Evolutionary conservation across 2,329 filamentous ascomycete species (phyloP).

Genomic region (Juglanconis oblonga): DNA sequence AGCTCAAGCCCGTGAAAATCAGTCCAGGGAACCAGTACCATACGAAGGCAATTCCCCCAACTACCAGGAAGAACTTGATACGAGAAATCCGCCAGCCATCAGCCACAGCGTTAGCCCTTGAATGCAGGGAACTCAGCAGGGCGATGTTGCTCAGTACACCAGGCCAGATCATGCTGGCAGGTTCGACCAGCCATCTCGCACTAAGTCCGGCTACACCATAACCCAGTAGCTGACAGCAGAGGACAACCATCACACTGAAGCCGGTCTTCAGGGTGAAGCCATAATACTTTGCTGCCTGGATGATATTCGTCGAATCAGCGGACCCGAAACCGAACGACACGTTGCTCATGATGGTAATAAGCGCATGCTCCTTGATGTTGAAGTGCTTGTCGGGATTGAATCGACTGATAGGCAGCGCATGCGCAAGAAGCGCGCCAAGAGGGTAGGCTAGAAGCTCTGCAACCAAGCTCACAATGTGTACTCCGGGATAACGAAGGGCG

Average conservation of each 20-base stretch:
- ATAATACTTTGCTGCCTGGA: constrained; percentile 41
- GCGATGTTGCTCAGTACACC: constrained; percentile 35
- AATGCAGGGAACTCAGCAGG: constrained; percentile 35
- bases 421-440: constrained; percentile 37
- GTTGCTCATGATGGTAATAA: constrained; percentile 47
- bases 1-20: constrained; percentile 60
- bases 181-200: constrained; percentile 34
- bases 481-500: constrained; percentile 41
- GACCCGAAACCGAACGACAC: constrained; percentile 44
- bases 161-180: constrained; percentile 37
- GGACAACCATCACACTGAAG: constrained; percentile 34
- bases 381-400: constrained; percentile 41
- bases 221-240: constrained; percentile 36
- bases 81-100: constrained; percentile 36
- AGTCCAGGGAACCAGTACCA: constrained; percentile 64
- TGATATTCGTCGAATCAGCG: constrained; percentile 43
- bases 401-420: constrained; percentile 34
- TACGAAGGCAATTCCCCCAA: constrained; percentile 40
- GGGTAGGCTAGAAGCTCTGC: constrained; percentile 43
- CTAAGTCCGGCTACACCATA: constrained; percentile 38
- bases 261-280: constrained; percentile 36
- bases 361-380: constrained; percentile 45
- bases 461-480: constrained; percentile 43
- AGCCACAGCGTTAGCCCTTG: constrained; percentile 32
- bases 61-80: constrained; percentile 34